Conservation (phyloP, 768 basidiomycete species). For the Lactarius akahatsu region DNA sequence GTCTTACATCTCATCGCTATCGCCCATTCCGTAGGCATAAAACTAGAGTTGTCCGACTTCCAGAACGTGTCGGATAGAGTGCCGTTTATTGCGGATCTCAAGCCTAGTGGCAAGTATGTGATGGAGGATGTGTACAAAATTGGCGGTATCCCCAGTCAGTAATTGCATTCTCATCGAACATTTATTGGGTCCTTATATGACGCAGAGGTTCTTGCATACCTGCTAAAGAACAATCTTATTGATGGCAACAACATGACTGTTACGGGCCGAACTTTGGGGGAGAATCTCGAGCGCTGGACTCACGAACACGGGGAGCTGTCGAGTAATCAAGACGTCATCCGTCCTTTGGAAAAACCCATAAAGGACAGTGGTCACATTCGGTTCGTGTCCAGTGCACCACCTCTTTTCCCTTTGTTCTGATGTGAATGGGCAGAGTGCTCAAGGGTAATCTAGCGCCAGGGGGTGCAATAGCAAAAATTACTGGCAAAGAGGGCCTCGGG, state of each 20-base stretch:
- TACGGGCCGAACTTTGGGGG: slow-evolving; percentile 84
- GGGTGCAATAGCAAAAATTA: slow-evolving; percentile 96
- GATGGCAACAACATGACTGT: slow-evolving; percentile 91
- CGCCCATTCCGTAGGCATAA: slow-evolving; percentile 92
- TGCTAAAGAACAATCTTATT: slow-evolving; percentile 84
- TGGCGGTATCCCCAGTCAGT: slow-evolving; percentile 92
- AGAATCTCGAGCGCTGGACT: slow-evolving; percentile 90
- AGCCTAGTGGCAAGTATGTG: slow-evolving; percentile 97
- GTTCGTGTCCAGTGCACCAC: slow-evolving; percentile 40
- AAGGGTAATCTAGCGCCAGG: slow-evolving; percentile 92
- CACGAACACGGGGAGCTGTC: slow-evolving; percentile 77
- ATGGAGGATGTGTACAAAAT: slow-evolving; percentile 97
- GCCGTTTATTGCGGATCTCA: slow-evolving; percentile 95
- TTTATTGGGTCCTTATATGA: slow-evolving; percentile 9
- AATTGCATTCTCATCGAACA: not conserved
- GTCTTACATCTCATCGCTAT: slow-evolving; percentile 96
- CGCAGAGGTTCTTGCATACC: slow-evolving; percentile 78
- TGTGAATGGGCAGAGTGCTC: slow-evolving; percentile 60
- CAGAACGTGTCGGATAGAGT: slow-evolving; percentile 88
- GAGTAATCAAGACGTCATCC: slow-evolving; percentile 77
- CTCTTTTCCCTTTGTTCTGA: slow-evolving; percentile 2
- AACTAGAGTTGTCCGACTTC: slow-evolving; percentile 88
- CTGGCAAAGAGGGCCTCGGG: slow-evolving; percentile 88
- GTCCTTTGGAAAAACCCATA: slow-evolving; percentile 83
- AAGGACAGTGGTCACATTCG: slow-evolving; percentile 89